phyloP scores from a whole-genome alignment of 2,329 filamentous ascomycete species.

The Aspergillus sp. region DNA sequence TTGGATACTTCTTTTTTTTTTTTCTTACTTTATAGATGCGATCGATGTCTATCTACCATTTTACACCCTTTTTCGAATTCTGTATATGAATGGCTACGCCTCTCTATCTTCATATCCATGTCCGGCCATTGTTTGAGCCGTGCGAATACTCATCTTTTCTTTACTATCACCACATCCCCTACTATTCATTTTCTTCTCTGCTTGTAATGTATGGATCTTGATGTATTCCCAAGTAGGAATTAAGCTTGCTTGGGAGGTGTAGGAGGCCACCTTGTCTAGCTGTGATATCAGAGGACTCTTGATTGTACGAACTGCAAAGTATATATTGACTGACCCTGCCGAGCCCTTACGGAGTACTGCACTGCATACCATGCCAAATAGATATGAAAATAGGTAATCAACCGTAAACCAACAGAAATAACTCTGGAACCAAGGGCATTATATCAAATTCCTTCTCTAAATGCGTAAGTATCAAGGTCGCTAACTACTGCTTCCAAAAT shows the following conservation, averaged over 20 bases:
- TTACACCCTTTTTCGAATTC: background rate
- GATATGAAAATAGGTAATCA: no score
- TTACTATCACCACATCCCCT: background rate
- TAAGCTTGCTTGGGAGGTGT: background rate
- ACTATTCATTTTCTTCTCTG: background rate
- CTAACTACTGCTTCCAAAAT: no score
- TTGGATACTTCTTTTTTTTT: constrained; percentile 3
- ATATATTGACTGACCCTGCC: no score
- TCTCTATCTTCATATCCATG: background rate
- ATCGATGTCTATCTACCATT: constrained; percentile 1
- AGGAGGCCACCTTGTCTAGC: background rate
- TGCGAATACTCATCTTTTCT: constrained; percentile 1
- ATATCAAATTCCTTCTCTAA: no score
- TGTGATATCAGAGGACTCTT: no score
- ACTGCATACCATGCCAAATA: no score
- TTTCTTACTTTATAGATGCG: constrained; percentile 9
- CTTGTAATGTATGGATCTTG: constrained; percentile 1
- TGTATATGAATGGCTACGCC: constrained; percentile 29
- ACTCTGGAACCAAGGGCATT: no score
- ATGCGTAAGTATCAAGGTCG: no score
- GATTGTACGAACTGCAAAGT: no score
- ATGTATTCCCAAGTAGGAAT: background rate
- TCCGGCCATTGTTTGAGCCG: constrained; percentile 2
- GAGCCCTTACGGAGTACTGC: no score
- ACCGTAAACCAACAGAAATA: no score